Base-by-base conservation (phyloP, 176 grass and related monocot genomes). In the Carex kokanica region DNA sequence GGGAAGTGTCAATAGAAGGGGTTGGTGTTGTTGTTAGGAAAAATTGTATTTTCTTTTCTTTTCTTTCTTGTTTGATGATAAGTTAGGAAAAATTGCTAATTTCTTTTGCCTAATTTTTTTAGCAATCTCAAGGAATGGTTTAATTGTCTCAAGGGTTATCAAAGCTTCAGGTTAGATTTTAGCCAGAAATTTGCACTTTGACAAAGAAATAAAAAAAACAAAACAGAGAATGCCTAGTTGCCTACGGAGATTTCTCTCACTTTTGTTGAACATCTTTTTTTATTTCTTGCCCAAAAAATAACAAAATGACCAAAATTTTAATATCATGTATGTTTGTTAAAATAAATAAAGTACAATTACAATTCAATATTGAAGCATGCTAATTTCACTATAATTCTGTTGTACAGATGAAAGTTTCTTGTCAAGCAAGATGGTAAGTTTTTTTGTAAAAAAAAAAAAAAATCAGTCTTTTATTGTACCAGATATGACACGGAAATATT, bases 21-120 rank as follows among this genome's bases (percentile, higher is more conserved):
- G 80, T 82, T 51, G 80, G 80, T 82, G 16, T 31, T 47, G 41
- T 82, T 66, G 80, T 82, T 82, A 29, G 14, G 80, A 65, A 82
- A 54, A 53, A 8, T 17, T 12, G 9, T 12, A 2, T 12, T 49
- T 49, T 49, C 0, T 49, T 49, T 12, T 11, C 0, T 49, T 49
- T 10, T 45, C 45, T 49, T 49, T 49, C 45, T 49, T 49, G 9
- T 49, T 49, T 49, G 45, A 12, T 49, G 45, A 49, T 6, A 12
- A 49, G 45, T 49, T 49, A 49, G 45, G 45, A 49, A 49, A 49
- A 49, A 12, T 2, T 49, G 45, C 17, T 82, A 27, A 31, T 41
- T 51, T 82, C 45, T 54, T 62, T 81, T 78, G 49, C 24, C 12
- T 36, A 66, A 66, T 17, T 32, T 24, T 52, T 8, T 24, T 21